These are phyloP conservation scores for Crithidia mellificae DNA, from an alignment of 208 protist species.

Conservation along the genomic window DNA sequence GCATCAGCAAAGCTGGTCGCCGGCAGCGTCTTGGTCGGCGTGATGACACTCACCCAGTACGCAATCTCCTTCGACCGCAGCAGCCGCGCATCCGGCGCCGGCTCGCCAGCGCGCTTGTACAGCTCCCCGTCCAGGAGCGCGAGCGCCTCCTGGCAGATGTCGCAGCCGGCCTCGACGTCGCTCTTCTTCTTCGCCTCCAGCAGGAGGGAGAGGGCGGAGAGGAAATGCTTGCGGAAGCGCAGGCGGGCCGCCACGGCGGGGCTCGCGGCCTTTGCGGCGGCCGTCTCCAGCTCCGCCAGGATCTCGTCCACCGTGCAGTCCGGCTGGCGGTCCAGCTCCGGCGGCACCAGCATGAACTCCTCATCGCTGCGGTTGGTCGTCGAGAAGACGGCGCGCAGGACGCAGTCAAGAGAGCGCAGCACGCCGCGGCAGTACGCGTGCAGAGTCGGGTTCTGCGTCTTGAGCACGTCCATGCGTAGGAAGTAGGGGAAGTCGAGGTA, in stretches of 20 bases:
- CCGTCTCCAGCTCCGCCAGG: constrained; percentile 62
- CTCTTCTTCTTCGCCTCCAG: constrained; percentile 43
- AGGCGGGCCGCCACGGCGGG: constrained; percentile 57
- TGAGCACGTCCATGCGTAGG: constrained; percentile 59
- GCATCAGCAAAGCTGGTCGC: constrained; percentile 49
- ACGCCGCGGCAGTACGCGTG: constrained; percentile 80
- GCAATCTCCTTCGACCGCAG: constrained; percentile 55
- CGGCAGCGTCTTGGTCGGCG: constrained; percentile 53
- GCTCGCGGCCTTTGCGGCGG: constrained; percentile 36
- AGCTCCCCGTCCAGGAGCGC: constrained; percentile 41
- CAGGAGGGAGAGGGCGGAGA: constrained; percentile 54
- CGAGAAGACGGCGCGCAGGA: constrained; percentile 65
- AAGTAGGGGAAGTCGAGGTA: constrained; percentile 83
- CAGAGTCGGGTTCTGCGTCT: constrained; percentile 58
- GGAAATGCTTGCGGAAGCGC: constrained; percentile 68
- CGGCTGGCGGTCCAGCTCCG: constrained; percentile 55
- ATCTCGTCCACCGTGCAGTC: constrained; percentile 61
- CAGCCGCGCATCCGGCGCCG: constrained; percentile 45
- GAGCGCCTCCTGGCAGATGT: constrained; percentile 46
- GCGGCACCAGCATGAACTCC: constrained; percentile 74
- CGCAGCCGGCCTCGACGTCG: constrained; percentile 60
- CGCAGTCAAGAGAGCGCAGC: constrained; percentile 52
- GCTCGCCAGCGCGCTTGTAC: constrained; percentile 56
- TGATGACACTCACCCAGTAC: constrained; percentile 77
- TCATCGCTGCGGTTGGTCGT: constrained; percentile 81